Evolutionary conservation across 2,329 filamentous ascomycete genomes (phyloP), one percentile per base, ranked within the genome.

Genomic region (Trichoderma breve): DNA sequence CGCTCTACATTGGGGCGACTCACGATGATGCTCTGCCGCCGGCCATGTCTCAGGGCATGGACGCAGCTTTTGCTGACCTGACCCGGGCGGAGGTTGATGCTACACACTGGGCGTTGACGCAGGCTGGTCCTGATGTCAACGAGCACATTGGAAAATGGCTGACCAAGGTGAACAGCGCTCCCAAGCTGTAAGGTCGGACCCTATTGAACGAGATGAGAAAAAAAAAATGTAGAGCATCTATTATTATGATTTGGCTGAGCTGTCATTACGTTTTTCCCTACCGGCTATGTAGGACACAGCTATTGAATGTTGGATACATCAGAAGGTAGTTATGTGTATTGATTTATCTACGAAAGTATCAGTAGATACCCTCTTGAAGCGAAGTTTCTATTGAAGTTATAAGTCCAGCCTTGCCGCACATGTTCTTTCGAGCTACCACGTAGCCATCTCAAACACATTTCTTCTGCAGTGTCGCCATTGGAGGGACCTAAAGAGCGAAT

Each of bases 71-170:
- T 73, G 87, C 88, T 3, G 86, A 89, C 61, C 81, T 97, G 77
- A 92, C 88, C 8, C 85, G 86, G 73, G 86, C 83, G 9, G 88
- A 92, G 79, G 91, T 97, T 8, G 70, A 90, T 43, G 87, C 91
- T 0, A 84, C 86, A 21, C 96, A 98, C 82, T 98, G 95, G 95
- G 93, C 91, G 60, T 82, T 97, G 79, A 91, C 89, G 84, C 89
- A 97, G 84, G 88, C 88, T 74, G 86, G 91, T 0, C 87, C 86
- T 26, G 88, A 91, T 76, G 88, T 93, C 3, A 98, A 98, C 80
- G 80, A 79, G 64, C 83, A 90, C 73, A 85, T 97, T 75, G 85
- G 83, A 71, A 84, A 87, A 71, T 97, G 94, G 88, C 75, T 97
- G 62, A 73, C 75, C 73, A 85, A 87, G 39, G 76, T 78, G 26